phyloP scores from a whole-genome alignment of 179 eudicot genomes.

The Heliamphora pulchella region DNA sequence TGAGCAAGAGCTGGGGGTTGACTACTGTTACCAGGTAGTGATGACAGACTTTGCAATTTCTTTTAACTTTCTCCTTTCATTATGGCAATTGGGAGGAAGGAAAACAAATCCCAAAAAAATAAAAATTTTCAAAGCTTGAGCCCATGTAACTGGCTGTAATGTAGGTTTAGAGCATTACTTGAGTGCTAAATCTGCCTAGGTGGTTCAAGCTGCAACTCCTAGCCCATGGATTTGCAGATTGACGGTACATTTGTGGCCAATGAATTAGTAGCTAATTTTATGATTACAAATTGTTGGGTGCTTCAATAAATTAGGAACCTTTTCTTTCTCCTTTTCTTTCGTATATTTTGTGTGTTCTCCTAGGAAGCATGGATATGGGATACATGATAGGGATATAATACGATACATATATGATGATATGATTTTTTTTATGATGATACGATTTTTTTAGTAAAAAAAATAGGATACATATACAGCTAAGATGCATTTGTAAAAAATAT shows the following conservation, averaged over 20 bases:
- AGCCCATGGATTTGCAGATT: background rate
- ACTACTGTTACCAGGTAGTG: constrained; percentile 57
- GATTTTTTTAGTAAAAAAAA: too few relatives aligned
- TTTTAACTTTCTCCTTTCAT: background rate
- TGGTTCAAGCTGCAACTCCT: background rate
- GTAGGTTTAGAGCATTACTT: background rate
- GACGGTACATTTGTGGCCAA: background rate
- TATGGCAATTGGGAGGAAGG: background rate
- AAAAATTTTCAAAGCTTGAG: background rate
- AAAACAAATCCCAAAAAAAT: background rate
- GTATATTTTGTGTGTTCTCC: too few relatives aligned
- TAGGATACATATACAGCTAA: too few relatives aligned
- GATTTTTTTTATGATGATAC: too few relatives aligned
- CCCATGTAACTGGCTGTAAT: background rate
- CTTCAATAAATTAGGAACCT: too few relatives aligned
- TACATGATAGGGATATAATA: too few relatives aligned
- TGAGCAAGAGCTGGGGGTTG: constrained; percentile 36
- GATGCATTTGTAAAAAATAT: too few relatives aligned
- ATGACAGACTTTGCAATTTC: background rate
- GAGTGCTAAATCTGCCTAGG: background rate
- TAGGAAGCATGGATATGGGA: too few relatives aligned
- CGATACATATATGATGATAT: too few relatives aligned
- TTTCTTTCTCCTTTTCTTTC: too few relatives aligned
- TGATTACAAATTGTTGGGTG: background rate
- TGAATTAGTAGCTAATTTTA: background rate